phyloP scores from a whole-genome alignment of 225 moss, liverwort and hornwort species.

The Thuidium tamariscinum region DNA sequence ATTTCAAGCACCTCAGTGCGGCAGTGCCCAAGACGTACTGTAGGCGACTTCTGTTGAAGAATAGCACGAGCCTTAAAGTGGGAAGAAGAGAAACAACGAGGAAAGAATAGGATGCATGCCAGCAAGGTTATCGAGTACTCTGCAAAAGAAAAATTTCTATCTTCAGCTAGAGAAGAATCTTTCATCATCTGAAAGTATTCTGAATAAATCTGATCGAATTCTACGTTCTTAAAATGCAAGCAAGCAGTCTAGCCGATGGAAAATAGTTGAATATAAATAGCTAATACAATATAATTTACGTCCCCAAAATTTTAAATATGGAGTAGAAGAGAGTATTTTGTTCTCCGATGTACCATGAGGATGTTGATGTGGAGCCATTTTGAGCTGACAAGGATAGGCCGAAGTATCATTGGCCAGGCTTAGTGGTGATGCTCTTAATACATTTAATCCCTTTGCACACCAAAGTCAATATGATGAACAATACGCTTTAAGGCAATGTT shows the following conservation, averaged over 20 bases:
- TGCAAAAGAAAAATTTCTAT: neutral
- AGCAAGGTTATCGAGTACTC: no score
- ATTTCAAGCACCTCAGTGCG: neutral
- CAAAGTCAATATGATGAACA: neutral
- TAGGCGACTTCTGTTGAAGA: no score
- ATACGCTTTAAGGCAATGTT: neutral
- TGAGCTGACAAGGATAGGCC: rapidly evolving
- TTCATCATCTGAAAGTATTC: neutral
- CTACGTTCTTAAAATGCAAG: neutral
- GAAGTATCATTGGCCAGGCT: neutral
- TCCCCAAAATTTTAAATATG: neutral
- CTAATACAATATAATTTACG: neutral
- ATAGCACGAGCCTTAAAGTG: neutral
- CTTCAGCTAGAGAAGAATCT: neutral
- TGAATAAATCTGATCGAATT: neutral
- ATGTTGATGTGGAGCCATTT: rapidly evolving
- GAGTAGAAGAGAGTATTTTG: neutral
- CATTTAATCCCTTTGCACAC: neutral
- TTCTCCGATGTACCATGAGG: neutral
- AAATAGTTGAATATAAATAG: neutral
- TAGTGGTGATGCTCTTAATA: neutral
- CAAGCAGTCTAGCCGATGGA: neutral
- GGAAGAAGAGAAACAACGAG: neutral
- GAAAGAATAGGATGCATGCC: neutral
- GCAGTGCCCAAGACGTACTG: neutral